Evolutionary conservation across 306 rosid species (phyloP).

Genomic region (Pyrus communis): DNA sequence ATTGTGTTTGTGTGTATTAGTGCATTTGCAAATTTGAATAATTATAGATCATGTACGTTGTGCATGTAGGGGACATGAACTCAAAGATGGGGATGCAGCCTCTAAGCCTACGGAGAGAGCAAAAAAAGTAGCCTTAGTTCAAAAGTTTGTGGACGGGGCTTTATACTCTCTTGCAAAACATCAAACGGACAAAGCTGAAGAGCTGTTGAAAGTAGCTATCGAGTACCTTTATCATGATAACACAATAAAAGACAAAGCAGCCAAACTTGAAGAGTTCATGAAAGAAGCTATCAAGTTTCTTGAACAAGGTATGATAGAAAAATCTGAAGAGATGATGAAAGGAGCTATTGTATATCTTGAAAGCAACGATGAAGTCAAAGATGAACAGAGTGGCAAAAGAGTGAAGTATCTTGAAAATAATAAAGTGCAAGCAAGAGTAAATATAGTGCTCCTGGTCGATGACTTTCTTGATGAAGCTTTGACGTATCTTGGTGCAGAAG

Average conservation of each 20-base stretch:
- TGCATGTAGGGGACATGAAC: background rate
- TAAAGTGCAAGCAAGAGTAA: background rate
- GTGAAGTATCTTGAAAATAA: background rate
- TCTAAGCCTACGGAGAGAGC: background rate
- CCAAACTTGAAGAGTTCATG: background rate
- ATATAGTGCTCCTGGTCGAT: background rate
- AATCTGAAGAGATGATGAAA: background rate
- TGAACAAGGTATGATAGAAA: background rate
- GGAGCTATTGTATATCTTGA: background rate
- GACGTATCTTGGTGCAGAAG: background rate
- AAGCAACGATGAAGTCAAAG: background rate
- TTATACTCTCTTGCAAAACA: background rate
- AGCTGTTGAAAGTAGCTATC: background rate
- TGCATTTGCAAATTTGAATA: background rate
- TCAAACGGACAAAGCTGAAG: background rate
- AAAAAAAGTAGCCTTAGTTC: background rate
- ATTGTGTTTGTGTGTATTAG: no score
- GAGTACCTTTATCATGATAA: background rate
- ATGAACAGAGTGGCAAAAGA: background rate
- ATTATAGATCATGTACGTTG: background rate
- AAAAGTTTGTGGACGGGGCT: background rate
- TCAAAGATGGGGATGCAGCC: background rate
- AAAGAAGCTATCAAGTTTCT: background rate
- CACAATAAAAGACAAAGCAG: background rate
- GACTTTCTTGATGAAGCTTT: background rate